A percentile compares a stretch with the other conserved stretches of the same genome.
Evolutionary conservation across 805 yeast genomes (phyloP).

Genomic region (Candida cerambycidarum): DNA sequence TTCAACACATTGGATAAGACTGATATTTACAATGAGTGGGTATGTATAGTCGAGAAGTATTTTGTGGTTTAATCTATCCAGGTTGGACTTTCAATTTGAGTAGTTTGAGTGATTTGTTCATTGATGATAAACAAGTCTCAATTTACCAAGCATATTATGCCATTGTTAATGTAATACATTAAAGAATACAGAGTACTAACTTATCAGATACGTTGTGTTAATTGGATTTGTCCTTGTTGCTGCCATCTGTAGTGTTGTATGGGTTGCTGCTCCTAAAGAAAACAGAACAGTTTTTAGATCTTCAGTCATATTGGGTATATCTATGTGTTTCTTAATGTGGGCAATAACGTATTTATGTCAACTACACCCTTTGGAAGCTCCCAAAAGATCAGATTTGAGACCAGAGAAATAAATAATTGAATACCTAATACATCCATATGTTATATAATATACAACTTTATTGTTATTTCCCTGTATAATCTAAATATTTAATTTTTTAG

Average conservation of each 20-base stretch:
- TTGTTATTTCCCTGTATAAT: neutral
- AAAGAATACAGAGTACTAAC: constrained; percentile 15
- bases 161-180: neutral
- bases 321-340: constrained; percentile 87
- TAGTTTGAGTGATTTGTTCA: too few relatives aligned
- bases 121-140: too few relatives aligned
- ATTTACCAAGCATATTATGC: too few relatives aligned
- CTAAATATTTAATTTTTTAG: too few relatives aligned
- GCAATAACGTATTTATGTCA: constrained; percentile 88
- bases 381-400: constrained; percentile 85
- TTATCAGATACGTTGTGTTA: constrained; percentile 69
- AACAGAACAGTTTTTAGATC: constrained; percentile 52
- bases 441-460: neutral
- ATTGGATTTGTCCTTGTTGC: constrained; percentile 59
- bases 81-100: too few relatives aligned
- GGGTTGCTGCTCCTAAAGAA: constrained; percentile 84
- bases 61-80: too few relatives aligned
- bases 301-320: constrained; percentile 58
- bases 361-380: constrained; percentile 87
- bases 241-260: constrained; percentile 61
- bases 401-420: constrained; percentile 51
- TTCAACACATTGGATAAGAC: constrained; percentile 8
- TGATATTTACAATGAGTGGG: constrained; percentile 10
- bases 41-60: too few relatives aligned
- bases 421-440: neutral